phyloP scores from a whole-genome alignment of 2,329 filamentous ascomycete species.

The Cladosporium phlei region DNA sequence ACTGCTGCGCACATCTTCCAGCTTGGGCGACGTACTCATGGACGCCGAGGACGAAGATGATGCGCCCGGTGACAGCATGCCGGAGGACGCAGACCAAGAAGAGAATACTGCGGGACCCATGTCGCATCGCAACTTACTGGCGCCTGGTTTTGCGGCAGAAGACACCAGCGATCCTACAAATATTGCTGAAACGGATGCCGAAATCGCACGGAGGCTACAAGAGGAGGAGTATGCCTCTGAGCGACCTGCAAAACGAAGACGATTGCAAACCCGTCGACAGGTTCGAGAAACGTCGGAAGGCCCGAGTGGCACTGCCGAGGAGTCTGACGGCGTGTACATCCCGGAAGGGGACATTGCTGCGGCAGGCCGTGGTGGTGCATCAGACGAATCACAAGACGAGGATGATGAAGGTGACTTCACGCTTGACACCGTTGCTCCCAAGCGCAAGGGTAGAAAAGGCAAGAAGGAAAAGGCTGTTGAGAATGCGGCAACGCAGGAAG shows the following conservation, averaged over 20 bases:
- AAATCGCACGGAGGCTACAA: constrained; percentile 28
- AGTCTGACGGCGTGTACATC: constrained; percentile 39
- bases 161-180: constrained; percentile 20
- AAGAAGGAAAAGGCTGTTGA: constrained; percentile 24
- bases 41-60: constrained; percentile 68
- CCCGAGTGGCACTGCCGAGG: constrained; percentile 24
- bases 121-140: constrained; percentile 46
- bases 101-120: constrained; percentile 29
- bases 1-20: constrained; percentile 60
- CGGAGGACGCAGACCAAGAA: constrained; percentile 19
- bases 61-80: constrained; percentile 35
- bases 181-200: constrained; percentile 26
- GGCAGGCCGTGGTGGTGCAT: constrained; percentile 32
- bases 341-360: constrained; percentile 37
- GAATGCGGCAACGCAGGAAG: constrained; percentile 40
- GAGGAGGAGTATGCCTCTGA: constrained; percentile 35
- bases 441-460: constrained; percentile 35
- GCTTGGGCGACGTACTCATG: constrained; percentile 70
- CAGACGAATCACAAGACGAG: constrained; percentile 35
- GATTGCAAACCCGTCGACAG: constrained; percentile 29
- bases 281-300: constrained; percentile 20
- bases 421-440: constrained; percentile 35
- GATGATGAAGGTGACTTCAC: constrained; percentile 29
- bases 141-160: constrained; percentile 42
- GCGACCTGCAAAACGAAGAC: constrained; percentile 39